phyloP scores from a whole-genome alignment of 345 rosid genomes.

The Geranium brycei region DNA sequence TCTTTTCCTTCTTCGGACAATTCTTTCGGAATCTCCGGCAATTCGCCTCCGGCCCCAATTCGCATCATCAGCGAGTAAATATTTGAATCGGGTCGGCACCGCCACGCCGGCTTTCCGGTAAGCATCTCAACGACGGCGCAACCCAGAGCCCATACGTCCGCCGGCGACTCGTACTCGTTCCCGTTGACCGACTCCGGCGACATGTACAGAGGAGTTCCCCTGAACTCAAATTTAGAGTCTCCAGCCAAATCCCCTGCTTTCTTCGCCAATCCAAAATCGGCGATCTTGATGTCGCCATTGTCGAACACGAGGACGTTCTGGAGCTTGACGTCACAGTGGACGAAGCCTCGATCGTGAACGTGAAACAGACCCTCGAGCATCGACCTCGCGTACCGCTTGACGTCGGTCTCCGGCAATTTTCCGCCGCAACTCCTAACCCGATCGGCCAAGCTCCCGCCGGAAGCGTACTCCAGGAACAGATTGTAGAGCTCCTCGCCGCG shows the following conservation, averaged over 20 bases:
- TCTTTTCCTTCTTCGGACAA: conserved; percentile 17
- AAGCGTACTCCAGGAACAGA: conserved; percentile 60
- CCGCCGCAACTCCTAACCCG: conserved; percentile 18
- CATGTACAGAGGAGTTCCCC: conserved; percentile 30
- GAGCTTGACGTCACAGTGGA: conserved; percentile 60
- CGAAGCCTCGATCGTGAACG: conserved; percentile 51
- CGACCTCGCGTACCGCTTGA: conserved; percentile 29
- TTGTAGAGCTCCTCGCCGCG: conserved; percentile 39
- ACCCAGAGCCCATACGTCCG: conserved; percentile 30
- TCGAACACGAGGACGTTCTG: conserved; percentile 43
- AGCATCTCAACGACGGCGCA: conserved; percentile 25
- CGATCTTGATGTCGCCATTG: conserved; percentile 35
- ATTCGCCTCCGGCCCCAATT: conserved; percentile 14
- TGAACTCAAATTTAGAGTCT: conserved; percentile 1
- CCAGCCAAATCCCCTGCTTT: conserved; percentile 4
- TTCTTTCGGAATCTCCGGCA: conserved; percentile 17
- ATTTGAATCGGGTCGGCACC: conserved; percentile 3
- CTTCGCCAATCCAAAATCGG: conserved; percentile 72
- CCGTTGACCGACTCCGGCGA: conserved; percentile 24
- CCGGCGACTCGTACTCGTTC: conserved; percentile 14
- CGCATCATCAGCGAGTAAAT: conserved; percentile 9
- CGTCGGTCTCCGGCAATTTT: conserved; percentile 41
- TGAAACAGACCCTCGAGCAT: conserved; percentile 45
- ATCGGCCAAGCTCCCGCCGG: conserved; percentile 49
- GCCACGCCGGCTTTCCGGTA: conserved; percentile 23